Conservation (phyloP, 106 monocot species). For the Phalaenopsis equestris region DNA sequence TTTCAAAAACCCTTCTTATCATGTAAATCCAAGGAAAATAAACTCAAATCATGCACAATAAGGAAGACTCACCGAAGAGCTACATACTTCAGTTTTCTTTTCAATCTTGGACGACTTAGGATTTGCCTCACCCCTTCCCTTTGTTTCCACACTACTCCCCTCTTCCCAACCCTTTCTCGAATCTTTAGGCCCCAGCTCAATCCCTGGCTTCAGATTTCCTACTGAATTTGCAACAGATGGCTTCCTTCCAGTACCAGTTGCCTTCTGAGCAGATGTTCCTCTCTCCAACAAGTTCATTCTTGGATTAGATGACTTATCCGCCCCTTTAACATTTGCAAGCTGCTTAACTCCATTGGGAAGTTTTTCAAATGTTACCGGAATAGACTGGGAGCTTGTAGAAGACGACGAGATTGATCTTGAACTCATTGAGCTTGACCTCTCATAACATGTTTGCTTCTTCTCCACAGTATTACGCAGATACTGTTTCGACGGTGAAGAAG, state of each 20-base stretch:
- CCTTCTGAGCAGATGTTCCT: slow-evolving; percentile 40
- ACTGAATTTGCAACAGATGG: slow-evolving; percentile 18
- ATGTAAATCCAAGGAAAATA: neutral
- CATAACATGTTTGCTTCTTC: slow-evolving; percentile 20
- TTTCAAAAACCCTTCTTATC: neutral
- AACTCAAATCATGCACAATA: neutral
- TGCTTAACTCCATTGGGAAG: slow-evolving; percentile 40
- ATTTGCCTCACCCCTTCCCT: slow-evolving; percentile 18
- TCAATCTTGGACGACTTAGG: slow-evolving; percentile 29
- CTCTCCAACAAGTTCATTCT: slow-evolving; percentile 44
- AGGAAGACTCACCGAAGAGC: slow-evolving; percentile 39
- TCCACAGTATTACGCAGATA: slow-evolving; percentile 15
- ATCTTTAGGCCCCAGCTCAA: slow-evolving; percentile 32
- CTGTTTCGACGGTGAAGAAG: slow-evolving; percentile 42
- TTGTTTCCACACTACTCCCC: slow-evolving; percentile 25
- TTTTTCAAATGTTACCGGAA: slow-evolving; percentile 58
- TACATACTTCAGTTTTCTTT: slow-evolving; percentile 19
- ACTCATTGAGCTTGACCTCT: slow-evolving; percentile 32
- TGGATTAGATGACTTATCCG: slow-evolving; percentile 26
- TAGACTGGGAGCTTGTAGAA: slow-evolving; percentile 52
- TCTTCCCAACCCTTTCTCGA: slow-evolving; percentile 67
- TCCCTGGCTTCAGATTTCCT: slow-evolving; percentile 17
- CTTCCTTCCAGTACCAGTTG: slow-evolving; percentile 29
- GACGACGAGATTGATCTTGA: slow-evolving; percentile 54
- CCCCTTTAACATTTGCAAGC: slow-evolving; percentile 31